Evolutionary conservation across 202 grass and related monocot genomes (phyloP).

Genomic region (Eragrostis tef): DNA sequence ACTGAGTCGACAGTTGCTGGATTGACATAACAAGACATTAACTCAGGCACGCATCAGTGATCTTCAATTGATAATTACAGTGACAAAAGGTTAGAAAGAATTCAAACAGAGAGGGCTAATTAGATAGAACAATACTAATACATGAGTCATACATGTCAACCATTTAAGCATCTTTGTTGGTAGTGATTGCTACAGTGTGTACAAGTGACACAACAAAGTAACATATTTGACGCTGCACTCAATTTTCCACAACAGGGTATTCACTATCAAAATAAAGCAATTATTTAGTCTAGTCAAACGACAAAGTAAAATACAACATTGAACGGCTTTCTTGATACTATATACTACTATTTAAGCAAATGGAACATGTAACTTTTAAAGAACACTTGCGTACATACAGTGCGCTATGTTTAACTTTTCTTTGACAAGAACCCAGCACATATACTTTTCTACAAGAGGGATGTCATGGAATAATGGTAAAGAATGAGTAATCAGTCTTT

Average conservation of each 20-base stretch:
- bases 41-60: constrained; percentile 10
- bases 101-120: constrained; percentile 28
- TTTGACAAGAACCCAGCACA: neutral
- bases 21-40: constrained; percentile 41
- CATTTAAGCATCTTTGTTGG: neutral
- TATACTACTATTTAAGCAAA: neutral
- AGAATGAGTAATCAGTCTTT: neutral
- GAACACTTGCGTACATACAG: neutral
- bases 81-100: neutral
- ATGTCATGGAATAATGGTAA: neutral
- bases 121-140: neutral
- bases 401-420: neutral
- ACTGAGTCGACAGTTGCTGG: constrained; percentile 69
- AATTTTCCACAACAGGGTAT: constrained; percentile 33
- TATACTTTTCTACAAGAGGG: neutral
- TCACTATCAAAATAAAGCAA: constrained; percentile 26
- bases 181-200: neutral
- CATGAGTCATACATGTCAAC: neutral
- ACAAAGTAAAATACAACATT: constrained; percentile 7
- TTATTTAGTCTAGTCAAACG: constrained; percentile 17
- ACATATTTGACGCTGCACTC: neutral
- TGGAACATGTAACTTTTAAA: neutral
- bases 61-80: constrained; percentile 29
- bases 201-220: constrained; percentile 5
- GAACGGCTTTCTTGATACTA: neutral